Percentiles rank a stretch among this genome's conserved stretches.
Evolutionary conservation across 495 filamentous ascomycete species (phyloP).

Genomic region (Xylaria cubensis): DNA sequence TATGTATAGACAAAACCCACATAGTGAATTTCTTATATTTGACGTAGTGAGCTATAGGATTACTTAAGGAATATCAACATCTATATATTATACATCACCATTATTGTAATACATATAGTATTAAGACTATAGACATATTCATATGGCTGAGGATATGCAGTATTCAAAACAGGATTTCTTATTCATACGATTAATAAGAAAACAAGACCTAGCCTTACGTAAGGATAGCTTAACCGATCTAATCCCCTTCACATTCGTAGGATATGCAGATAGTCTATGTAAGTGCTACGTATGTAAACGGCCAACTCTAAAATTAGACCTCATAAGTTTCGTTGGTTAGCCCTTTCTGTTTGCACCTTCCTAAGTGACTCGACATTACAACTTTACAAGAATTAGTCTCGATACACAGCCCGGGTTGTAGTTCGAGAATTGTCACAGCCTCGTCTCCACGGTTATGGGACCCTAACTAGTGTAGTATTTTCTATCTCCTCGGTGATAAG

Average conservation of each 20-base stretch:
- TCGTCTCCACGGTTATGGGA: neutral
- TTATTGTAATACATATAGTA: too few species aligned
- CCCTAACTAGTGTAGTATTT: neutral
- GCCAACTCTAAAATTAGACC: neutral
- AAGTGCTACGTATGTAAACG: neutral
- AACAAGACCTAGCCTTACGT: neutral
- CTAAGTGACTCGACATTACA: too few species aligned
- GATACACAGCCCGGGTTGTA: neutral
- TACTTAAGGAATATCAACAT: too few species aligned
- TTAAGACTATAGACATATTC: too few species aligned
- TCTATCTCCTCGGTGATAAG: neutral
- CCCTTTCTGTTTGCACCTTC: too few species aligned
- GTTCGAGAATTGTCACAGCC: neutral
- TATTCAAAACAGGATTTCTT: too few species aligned
- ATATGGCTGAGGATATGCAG: too few species aligned
- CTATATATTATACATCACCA: too few species aligned
- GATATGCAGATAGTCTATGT: too few species aligned
- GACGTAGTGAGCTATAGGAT: too few species aligned
- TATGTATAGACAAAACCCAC: too few species aligned
- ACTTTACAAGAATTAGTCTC: neutral
- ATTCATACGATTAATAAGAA: neutral
- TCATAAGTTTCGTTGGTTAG: neutral
- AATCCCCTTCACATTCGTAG: neutral
- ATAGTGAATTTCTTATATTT: too few species aligned
- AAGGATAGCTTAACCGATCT: neutral